phyloP scores from a whole-genome alignment of 495 filamentous ascomycete species.

The Tuber calosporum region DNA sequence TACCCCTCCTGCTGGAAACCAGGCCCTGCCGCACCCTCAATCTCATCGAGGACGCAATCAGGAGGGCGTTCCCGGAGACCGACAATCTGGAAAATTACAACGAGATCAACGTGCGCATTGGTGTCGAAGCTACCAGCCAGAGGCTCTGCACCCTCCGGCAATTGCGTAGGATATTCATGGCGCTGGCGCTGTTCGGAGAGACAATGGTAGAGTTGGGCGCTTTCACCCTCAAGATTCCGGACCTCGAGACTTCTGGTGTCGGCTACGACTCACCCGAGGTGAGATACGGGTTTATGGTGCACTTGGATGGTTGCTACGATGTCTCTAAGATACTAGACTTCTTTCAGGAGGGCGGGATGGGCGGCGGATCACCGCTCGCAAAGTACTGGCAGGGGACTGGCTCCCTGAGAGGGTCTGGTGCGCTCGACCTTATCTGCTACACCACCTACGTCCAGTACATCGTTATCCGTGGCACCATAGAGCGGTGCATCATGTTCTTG shows the following conservation, averaged over 20 bases:
- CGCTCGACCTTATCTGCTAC: background rate
- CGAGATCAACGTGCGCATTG: background rate
- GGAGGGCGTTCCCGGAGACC: background rate
- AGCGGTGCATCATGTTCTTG: background rate
- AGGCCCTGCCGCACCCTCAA: background rate
- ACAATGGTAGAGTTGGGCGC: background rate
- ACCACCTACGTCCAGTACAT: background rate
- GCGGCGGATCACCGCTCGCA: background rate
- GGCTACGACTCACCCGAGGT: background rate
- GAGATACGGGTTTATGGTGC: background rate
- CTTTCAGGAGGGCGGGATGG: background rate
- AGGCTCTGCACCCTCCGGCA: background rate
- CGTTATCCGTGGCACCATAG: background rate
- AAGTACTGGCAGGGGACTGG: background rate
- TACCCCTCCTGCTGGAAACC: background rate
- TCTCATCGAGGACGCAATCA: background rate
- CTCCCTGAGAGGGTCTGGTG: background rate
- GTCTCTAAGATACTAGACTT: background rate
- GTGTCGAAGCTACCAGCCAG: background rate
- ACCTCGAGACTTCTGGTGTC: background rate
- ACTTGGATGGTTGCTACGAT: background rate
- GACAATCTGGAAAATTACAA: background rate
- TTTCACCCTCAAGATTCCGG: background rate
- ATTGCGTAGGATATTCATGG: background rate
- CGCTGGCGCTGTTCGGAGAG: background rate